Evolutionary conservation across 768 basidiomycete species (phyloP).

Genomic region (Hygrocybe punicea): DNA sequence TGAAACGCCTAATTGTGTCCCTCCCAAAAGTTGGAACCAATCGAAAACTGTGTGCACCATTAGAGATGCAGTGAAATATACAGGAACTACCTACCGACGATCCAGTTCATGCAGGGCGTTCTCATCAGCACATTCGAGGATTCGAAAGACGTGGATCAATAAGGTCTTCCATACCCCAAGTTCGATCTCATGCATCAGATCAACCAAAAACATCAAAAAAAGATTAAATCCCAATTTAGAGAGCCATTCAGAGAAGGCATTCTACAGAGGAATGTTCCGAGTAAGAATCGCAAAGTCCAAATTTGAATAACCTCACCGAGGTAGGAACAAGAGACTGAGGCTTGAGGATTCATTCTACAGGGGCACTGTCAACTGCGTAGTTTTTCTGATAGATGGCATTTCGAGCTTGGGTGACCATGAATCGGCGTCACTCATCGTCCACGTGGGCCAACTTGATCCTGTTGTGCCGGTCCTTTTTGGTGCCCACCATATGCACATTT

Average conservation of each 20-base stretch:
- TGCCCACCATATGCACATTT: slow-evolving; percentile 25
- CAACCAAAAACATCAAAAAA: no score
- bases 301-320: no score
- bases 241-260: not conserved
- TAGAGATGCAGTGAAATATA: not conserved
- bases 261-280: no score
- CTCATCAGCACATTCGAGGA: slow-evolving; percentile 12
- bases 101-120: slow-evolving; percentile 14
- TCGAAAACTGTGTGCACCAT: slow-evolving; percentile 11
- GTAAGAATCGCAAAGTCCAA: no score
- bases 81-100: slow-evolving; percentile 16
- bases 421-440: slow-evolving; percentile 4
- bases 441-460: not conserved
- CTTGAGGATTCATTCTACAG: not conserved
- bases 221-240: slow-evolving; percentile 13
- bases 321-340: no score
- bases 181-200: no score
- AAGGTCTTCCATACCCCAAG: slow-evolving; percentile 29
- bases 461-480: not conserved
- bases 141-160: slow-evolving; percentile 25
- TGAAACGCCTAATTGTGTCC: slow-evolving; percentile 25
- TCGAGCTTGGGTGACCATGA: not conserved
- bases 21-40: slow-evolving; percentile 16
- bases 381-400: slow-evolving; percentile 1
- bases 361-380: not conserved